phyloP scores from a whole-genome alignment of 345 rosid species.

The Salix suchowensis region DNA sequence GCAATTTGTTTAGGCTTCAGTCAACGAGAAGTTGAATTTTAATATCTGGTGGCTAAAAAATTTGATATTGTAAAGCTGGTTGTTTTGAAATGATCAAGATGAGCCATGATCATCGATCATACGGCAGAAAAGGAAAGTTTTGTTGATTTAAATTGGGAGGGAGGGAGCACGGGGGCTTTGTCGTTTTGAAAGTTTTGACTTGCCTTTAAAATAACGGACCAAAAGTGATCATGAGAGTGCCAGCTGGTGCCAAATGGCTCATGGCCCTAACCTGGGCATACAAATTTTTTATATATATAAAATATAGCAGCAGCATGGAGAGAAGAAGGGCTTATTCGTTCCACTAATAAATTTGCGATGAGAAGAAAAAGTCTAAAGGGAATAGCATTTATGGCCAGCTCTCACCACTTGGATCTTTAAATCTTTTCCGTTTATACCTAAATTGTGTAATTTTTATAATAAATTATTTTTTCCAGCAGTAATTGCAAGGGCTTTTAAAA shows the following conservation, averaged over 20 bases:
- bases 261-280: neutral
- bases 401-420: no score
- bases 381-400: no score
- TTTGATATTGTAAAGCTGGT: neutral
- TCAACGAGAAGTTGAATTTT: no score
- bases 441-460: no score
- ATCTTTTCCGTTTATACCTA: no score
- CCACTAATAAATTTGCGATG: no score
- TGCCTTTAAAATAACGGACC: neutral
- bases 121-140: neutral
- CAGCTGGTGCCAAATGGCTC: slow-evolving; percentile 6
- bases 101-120: neutral
- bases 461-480: no score
- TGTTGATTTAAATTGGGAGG: neutral
- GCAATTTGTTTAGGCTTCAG: neutral
- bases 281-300: no score
- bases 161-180: neutral
- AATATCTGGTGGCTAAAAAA: neutral
- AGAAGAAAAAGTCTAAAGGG: no score
- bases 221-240: neutral
- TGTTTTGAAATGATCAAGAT: neutral
- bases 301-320: neutral
- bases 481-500: no score
- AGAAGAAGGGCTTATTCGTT: neutral
- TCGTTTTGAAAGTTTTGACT: neutral